These are phyloP conservation scores for Lanmaoa pseudosensibilis DNA, from an alignment of 768 basidiomycete species.

Conservation along the genomic window DNA sequence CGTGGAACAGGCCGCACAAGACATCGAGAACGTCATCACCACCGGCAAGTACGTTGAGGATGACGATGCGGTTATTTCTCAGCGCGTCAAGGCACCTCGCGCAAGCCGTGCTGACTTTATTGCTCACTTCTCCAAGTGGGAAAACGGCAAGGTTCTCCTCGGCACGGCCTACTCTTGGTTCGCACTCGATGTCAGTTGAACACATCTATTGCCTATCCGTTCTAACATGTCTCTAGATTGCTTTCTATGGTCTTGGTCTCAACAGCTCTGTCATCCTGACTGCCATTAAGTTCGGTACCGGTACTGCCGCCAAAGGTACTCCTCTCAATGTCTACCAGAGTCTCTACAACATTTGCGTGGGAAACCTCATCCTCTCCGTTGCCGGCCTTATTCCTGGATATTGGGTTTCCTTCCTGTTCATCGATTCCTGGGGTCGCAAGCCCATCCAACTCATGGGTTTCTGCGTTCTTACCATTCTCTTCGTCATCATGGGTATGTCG, in stretches of 20 bases:
- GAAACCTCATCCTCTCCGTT: constrained; percentile 73
- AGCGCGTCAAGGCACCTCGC: constrained; percentile 67
- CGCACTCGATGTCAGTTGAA: constrained; percentile 66
- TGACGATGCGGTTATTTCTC: constrained; percentile 46
- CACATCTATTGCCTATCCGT: not conserved
- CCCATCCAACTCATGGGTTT: constrained; percentile 83
- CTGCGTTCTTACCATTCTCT: constrained; percentile 60
- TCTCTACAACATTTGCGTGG: constrained; percentile 65
- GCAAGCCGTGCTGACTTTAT: constrained; percentile 69
- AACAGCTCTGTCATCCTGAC: constrained; percentile 76
- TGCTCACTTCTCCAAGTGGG: constrained; percentile 65
- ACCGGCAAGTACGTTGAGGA: constrained; percentile 48
- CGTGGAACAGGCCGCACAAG: constrained; percentile 67
- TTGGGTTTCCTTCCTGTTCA: constrained; percentile 52
- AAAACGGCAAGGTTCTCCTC: constrained; percentile 77
- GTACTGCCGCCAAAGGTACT: constrained; percentile 30
- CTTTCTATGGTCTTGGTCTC: constrained; percentile 86
- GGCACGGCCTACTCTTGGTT: constrained; percentile 87
- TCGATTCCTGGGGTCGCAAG: constrained; percentile 81
- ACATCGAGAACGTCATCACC: constrained; percentile 68
- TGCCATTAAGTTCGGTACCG: constrained; percentile 64
- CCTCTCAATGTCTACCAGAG: constrained; percentile 49
- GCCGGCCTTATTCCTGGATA: constrained; percentile 86
- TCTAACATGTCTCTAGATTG: constrained; percentile 49
- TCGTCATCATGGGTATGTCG: constrained; percentile 64